A percentile compares a stretch with the other conserved stretches of the same genome.
phyloP scores from a whole-genome alignment of 2,329 filamentous ascomycete genomes.

The Beauveria sp. region DNA sequence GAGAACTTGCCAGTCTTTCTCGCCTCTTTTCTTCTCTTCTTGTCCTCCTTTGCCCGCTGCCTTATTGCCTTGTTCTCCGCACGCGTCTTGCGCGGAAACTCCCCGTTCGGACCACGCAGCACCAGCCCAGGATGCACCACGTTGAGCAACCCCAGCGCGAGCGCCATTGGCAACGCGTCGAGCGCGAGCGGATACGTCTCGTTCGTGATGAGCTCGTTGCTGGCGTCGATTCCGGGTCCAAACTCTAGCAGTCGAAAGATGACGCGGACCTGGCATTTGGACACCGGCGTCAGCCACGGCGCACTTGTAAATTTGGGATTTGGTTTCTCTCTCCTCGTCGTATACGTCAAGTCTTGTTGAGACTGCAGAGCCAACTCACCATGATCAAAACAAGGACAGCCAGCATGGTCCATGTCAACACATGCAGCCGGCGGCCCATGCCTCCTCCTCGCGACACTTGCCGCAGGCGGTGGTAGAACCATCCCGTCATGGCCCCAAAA shows the following conservation, averaged over 20 bases:
- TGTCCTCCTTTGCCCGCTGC: conserved; percentile 27
- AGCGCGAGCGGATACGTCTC: conserved; percentile 44
- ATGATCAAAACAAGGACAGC: conserved; percentile 28
- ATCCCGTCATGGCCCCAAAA: conserved; percentile 27
- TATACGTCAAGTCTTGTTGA: too few species aligned
- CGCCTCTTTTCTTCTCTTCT: conserved; percentile 16
- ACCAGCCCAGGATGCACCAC: conserved; percentile 40
- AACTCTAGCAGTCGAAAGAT: conserved; percentile 55
- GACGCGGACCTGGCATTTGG: conserved; percentile 39
- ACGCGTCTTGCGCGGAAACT: conserved; percentile 34
- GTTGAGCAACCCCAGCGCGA: conserved; percentile 36
- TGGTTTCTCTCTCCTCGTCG: too few species aligned
- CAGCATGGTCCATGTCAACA: conserved; percentile 27
- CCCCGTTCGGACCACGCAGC: conserved; percentile 36
- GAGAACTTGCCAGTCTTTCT: conserved; percentile 18
- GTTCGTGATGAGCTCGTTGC: conserved; percentile 39
- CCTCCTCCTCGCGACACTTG: conserved; percentile 16
- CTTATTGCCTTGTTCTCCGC: conserved; percentile 37
- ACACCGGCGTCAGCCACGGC: conserved; percentile 5
- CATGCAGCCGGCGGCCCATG: conserved; percentile 23
- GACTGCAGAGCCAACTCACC: conserved; percentile 18
- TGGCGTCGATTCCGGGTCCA: conserved; percentile 31
- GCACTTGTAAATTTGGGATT: too few species aligned
- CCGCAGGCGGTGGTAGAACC: conserved; percentile 26
- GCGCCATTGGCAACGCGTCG: conserved; percentile 49